phyloP scores from a whole-genome alignment of 306 rosid genomes.

The Trifolium repens region DNA sequence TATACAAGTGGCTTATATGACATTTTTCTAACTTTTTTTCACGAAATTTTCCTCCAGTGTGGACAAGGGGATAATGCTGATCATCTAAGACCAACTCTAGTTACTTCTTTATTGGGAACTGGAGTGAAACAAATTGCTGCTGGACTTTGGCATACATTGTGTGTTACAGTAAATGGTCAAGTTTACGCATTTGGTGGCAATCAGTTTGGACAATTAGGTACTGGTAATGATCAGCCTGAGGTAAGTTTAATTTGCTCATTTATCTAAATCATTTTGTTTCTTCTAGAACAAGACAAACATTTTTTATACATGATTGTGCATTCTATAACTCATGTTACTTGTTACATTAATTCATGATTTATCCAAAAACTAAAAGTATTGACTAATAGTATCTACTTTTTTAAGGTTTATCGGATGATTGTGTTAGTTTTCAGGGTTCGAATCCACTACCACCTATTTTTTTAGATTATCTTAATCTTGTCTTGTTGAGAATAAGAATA shows the following conservation, averaged over 20 bases:
- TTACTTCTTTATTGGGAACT: constrained; percentile 63
- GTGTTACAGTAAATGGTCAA: constrained; percentile 66
- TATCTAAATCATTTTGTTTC: constrained; percentile 12
- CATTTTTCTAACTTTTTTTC: background rate
- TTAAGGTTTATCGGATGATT: background rate
- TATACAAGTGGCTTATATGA: constrained; percentile 9
- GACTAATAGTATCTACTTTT: background rate
- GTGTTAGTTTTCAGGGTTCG: too few relatives aligned
- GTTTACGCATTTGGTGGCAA: constrained; percentile 85
- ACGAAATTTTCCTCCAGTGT: constrained; percentile 54
- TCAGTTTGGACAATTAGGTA: constrained; percentile 93
- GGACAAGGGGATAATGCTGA: constrained; percentile 82
- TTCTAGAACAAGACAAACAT: background rate
- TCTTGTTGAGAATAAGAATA: too few relatives aligned
- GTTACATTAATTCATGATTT: background rate
- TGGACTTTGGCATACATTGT: constrained; percentile 91
- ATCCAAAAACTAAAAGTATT: background rate
- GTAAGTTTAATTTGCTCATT: constrained; percentile 43
- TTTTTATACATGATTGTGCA: background rate
- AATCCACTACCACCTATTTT: too few relatives aligned
- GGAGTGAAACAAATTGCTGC: constrained; percentile 67
- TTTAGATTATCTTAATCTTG: too few relatives aligned
- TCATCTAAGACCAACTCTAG: constrained; percentile 72
- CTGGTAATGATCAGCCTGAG: constrained; percentile 77
- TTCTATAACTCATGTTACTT: background rate